These are phyloP conservation scores for Cornus suecica DNA, from an alignment of 148 eudicot genomes.

Conservation along the genomic window DNA sequence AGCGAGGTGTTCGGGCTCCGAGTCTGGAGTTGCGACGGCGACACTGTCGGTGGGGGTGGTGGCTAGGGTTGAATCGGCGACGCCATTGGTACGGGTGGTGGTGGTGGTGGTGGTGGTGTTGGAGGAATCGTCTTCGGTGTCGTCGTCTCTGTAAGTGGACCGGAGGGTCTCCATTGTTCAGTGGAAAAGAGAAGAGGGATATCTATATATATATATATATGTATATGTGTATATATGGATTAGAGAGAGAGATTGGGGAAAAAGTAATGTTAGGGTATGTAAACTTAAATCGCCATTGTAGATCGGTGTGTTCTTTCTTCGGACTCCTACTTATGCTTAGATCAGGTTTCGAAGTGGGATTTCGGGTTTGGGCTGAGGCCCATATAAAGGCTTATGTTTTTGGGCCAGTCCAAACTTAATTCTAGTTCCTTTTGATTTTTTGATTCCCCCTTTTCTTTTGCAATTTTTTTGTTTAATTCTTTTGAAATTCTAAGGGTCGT, in stretches of 20 bases:
- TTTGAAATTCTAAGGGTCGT: too few relatives aligned
- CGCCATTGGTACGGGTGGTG: constrained; percentile 6
- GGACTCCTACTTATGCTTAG: neutral
- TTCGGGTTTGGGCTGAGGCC: neutral
- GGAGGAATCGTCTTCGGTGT: constrained; percentile 2
- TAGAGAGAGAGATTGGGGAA: neutral
- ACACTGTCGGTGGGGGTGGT: neutral
- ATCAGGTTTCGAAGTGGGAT: neutral
- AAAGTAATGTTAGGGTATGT: neutral
- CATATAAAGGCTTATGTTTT: neutral
- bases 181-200: neutral
- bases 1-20: constrained; percentile 9
- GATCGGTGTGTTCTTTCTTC: neutral
- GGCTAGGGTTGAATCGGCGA: neutral
- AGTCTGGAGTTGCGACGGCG: constrained; percentile 12
- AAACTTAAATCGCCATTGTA: neutral
- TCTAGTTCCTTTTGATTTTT: too few relatives aligned
- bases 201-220: too few relatives aligned
- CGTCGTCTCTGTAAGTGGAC: constrained; percentile 10
- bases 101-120: neutral
- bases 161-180: constrained; percentile 14
- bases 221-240: neutral
- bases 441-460: too few relatives aligned
- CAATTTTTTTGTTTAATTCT: too few relatives aligned
- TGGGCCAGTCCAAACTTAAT: too few relatives aligned